Percentiles rank a stretch among this genome's conserved stretches.
phyloP scores from a whole-genome alignment of 1,284 basidiomycete genomes.

The Ceratobasidium sp. region DNA sequence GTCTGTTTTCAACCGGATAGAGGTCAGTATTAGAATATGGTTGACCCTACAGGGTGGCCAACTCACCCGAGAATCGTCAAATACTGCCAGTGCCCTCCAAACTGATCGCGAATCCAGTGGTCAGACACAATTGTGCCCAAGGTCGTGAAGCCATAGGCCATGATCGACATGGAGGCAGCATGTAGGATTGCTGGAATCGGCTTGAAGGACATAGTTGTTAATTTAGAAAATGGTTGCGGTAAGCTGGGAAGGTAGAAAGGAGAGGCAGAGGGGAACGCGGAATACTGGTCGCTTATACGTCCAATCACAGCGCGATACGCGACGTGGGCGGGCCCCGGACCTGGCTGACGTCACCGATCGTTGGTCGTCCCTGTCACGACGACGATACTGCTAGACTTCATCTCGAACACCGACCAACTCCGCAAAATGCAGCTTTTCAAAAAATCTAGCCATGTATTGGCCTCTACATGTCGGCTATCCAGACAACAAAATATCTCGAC shows the following conservation, averaged over 20 bases:
- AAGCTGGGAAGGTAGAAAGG: neutral
- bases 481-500: constrained; percentile 15
- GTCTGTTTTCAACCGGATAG: constrained; percentile 52
- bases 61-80: constrained; percentile 80
- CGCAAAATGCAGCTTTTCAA: constrained; percentile 24
- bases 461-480: constrained; percentile 21
- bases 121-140: constrained; percentile 49
- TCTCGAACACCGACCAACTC: neutral
- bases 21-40: constrained; percentile 3
- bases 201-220: constrained; percentile 18
- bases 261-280: neutral
- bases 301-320: constrained; percentile 18
- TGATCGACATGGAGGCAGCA: constrained; percentile 51
- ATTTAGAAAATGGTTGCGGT: neutral
- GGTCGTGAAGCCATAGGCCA: constrained; percentile 54
- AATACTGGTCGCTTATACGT: constrained; percentile 25
- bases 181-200: constrained; percentile 51
- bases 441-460: constrained; percentile 33
- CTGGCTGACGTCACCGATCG: constrained; percentile 37
- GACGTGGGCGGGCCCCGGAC: constrained; percentile 8
- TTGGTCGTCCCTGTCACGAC: neutral
- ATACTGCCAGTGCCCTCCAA: constrained; percentile 73
- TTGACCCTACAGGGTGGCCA: neutral
- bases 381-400: neutral
- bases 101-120: constrained; percentile 49